Conservation (phyloP, 148 eudicot species). For the Pouteria glomerata region DNA sequence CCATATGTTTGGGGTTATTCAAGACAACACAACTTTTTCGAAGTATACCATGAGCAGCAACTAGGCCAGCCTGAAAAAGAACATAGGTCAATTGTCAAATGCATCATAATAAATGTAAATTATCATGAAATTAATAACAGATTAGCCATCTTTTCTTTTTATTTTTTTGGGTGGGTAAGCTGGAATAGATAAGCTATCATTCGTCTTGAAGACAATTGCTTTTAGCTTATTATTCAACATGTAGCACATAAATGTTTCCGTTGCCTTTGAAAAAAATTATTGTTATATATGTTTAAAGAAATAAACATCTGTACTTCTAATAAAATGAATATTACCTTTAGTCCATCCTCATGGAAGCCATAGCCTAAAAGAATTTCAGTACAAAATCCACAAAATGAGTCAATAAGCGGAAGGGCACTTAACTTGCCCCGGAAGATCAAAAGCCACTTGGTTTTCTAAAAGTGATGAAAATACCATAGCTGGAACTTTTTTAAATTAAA, state of each 20-base stretch:
- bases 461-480: not conserved
- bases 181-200: not conserved
- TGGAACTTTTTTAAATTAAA: not conserved
- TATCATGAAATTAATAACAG: no score
- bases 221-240: not conserved
- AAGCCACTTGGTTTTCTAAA: not conserved
- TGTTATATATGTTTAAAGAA: not conserved
- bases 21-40: slow-evolving; percentile 31
- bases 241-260: not conserved
- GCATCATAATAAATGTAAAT: not conserved
- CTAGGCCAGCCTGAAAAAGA: slow-evolving; percentile 61
- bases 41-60: slow-evolving; percentile 62
- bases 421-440: no score
- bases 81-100: not conserved
- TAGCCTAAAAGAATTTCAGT: slow-evolving; percentile 50
- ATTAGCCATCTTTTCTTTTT: no score
- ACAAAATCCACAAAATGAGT: not conserved
- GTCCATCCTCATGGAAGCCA: slow-evolving; percentile 95
- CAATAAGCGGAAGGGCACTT: not conserved
- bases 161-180: not conserved
- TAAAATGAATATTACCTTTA: slow-evolving; percentile 52
- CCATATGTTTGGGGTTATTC: slow-evolving; percentile 83
- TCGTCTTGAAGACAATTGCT: not conserved
- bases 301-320: not conserved
- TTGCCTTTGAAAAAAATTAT: not conserved